Evolutionary conservation across 345 rosid species (phyloP).

Genomic region (Combretum micranthum): DNA sequence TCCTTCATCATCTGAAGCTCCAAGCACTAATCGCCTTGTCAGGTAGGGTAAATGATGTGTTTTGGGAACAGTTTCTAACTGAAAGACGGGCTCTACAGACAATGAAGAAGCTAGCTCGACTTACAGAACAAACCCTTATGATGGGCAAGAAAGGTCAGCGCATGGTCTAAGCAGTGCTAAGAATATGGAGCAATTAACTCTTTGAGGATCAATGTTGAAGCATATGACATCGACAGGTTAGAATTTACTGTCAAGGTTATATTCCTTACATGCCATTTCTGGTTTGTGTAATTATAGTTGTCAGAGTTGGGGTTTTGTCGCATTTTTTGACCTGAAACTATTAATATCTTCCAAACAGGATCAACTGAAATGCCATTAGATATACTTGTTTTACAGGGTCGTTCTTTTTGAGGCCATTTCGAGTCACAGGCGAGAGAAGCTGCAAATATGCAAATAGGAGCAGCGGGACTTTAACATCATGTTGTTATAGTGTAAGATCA

Average conservation of each 20-base stretch:
- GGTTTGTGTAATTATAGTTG: too few relatives aligned
- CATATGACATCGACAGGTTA: not conserved
- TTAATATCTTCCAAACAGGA: too few relatives aligned
- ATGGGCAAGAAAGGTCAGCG: conserved; percentile 48
- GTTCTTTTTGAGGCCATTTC: too few relatives aligned
- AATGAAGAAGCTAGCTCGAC: conserved; percentile 81
- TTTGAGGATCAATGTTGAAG: conserved; percentile 27
- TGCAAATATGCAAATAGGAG: too few relatives aligned
- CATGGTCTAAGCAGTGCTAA: conserved; percentile 34
- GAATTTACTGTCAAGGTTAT: not conserved
- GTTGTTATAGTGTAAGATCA: too few relatives aligned
- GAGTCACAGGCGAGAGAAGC: too few relatives aligned
- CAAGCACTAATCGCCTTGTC: conserved; percentile 46
- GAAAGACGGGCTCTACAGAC: conserved; percentile 80
- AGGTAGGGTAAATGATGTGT: conserved; percentile 68
- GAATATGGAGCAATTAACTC: conserved; percentile 60
- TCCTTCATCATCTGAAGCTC: conserved; percentile 28
- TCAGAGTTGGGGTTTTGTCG: too few relatives aligned
- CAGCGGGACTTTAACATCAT: too few relatives aligned
- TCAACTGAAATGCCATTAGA: too few relatives aligned
- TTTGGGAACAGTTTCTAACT: conserved; percentile 95
- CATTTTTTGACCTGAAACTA: too few relatives aligned
- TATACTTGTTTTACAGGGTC: too few relatives aligned
- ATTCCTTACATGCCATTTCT: too few relatives aligned
- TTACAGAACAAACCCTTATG: conserved; percentile 48